Base-by-base conservation (phyloP, 2,329 filamentous ascomycete species). In the Bisporella sp. region DNA sequence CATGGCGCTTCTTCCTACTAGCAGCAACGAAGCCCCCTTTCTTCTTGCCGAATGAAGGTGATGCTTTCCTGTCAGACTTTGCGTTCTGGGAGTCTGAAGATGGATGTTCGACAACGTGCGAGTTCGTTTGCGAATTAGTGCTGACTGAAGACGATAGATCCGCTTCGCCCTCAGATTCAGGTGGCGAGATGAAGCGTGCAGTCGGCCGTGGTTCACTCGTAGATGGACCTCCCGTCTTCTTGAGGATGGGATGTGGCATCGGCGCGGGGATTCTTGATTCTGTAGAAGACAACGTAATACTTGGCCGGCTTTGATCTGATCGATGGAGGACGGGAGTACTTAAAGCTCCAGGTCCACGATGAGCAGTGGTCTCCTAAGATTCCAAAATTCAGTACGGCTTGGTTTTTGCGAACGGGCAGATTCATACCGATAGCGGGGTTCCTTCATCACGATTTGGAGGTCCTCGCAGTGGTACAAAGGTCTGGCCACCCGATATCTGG, bases 401-500 rank as follows among this genome's bases (percentile, higher is more conserved):
- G n/a, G n/a, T n/a, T n/a, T n/a, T n/a, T n/a, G n/a, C n/a, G n/a
- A n/a, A n/a, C n/a, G n/a, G n/a, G n/a, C n/a, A 47, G 41, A 49
- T 60, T n/a, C 69, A 61, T 69, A 81, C 77, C 59, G 73, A 66
- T 50, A 71, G 70, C 4, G 57, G 51, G 31, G 42, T 6, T 29
- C 46, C 51, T 57, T 79, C 76, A 66, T 76, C 77, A 64, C 74
- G 71, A 59, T 78, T 76, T 5, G 72, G 64, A 12, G 78, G 77
- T 5, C 76, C 73, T 48, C 67, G 71, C 31, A 83, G 66, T 41
- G 78, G 78, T 7, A 81, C 75, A 62, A 78, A 75, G 4, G 76
- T 79, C 52, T 77, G 72, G 6, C 79, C 79, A 43, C 72, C 70
- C 0, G 80, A 81, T 42, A 84, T 81, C 32, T 79, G 69, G 59